These are phyloP conservation scores for Sporisorium exsertum DNA, from an alignment of 1,284 basidiomycete genomes.

Conservation along the genomic window DNA sequence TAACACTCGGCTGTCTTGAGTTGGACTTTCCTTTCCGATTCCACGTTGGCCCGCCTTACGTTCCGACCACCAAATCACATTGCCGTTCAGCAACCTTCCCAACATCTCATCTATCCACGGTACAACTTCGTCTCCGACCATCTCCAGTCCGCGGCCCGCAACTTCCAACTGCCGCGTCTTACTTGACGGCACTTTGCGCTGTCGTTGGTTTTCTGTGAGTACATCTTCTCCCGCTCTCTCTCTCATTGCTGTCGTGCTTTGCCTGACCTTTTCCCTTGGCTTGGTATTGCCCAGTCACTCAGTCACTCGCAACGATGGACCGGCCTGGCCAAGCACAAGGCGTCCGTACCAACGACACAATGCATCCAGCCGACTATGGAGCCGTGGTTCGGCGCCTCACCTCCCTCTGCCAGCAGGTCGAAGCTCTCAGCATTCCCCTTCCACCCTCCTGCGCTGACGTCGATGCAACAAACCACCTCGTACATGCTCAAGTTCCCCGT, in stretches of 20 bases:
- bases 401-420: conserved; percentile 14
- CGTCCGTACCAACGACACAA: not conserved
- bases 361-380: conserved; percentile 10
- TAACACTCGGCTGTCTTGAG: not conserved
- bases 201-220: not conserved
- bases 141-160: too few species aligned
- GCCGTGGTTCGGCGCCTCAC: conserved; percentile 22
- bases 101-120: not conserved
- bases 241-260: not conserved
- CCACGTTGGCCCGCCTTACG: not conserved
- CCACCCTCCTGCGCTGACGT: not conserved
- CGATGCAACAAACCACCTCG: too few species aligned
- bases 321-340: not conserved
- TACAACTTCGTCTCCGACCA: not conserved
- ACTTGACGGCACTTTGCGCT: not conserved
- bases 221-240: too few species aligned
- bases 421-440: conserved; percentile 18
- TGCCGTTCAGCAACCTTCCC: too few species aligned
- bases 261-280: not conserved
- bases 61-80: too few species aligned
- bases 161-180: not conserved
- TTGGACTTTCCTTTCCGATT: not conserved
- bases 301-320: not conserved
- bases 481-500: too few species aligned
- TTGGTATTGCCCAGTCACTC: not conserved